Conservation (phyloP, 805 yeast species). For the Teunomyces barrocoloradensis region DNA sequence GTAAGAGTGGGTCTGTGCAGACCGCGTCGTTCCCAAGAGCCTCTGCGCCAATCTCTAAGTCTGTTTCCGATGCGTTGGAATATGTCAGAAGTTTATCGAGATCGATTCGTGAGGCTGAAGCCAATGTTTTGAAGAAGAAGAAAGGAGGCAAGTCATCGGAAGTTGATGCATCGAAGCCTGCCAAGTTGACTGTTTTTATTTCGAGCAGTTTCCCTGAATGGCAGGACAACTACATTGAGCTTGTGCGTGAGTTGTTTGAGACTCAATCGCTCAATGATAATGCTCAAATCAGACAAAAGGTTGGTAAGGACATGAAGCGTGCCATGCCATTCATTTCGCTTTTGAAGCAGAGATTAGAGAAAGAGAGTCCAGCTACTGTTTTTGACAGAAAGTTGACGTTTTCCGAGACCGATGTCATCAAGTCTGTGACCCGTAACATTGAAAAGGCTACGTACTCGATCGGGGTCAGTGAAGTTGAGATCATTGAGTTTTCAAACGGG, state of each 20-base stretch:
- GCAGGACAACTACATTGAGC: conserved; percentile 58
- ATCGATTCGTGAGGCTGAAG: conserved; percentile 91
- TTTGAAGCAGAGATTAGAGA: conserved; percentile 74
- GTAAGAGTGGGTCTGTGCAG: conserved; percentile 65
- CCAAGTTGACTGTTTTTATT: conserved; percentile 67
- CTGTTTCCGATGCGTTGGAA: conserved; percentile 64
- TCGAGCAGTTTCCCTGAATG: conserved; percentile 77
- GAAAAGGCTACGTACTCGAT: conserved; percentile 61
- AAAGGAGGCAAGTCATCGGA: conserved; percentile 78
- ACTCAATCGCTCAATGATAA: conserved; percentile 61
- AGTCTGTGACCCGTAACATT: conserved; percentile 52
- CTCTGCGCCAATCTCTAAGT: conserved; percentile 59
- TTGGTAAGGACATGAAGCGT: conserved; percentile 90
- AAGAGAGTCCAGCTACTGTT: conserved; percentile 71
- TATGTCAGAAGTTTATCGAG: conserved; percentile 80
- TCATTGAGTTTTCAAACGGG: conserved; percentile 64
- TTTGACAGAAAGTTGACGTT: conserved; percentile 88
- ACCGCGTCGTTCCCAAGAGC: conserved; percentile 77
- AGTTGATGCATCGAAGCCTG: conserved; percentile 72
- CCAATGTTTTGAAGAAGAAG: conserved; percentile 72
- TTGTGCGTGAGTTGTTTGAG: conserved; percentile 76
- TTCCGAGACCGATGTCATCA: conserved; percentile 69
- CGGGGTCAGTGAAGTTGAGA: conserved; percentile 53
- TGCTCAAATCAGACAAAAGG: conserved; percentile 58
- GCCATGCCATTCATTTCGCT: conserved; percentile 96